Percentiles rank a stretch among this genome's conserved stretches.
phyloP scores from a whole-genome alignment of 2,329 filamentous ascomycete genomes.

The Colletotrichum tabaci region DNA sequence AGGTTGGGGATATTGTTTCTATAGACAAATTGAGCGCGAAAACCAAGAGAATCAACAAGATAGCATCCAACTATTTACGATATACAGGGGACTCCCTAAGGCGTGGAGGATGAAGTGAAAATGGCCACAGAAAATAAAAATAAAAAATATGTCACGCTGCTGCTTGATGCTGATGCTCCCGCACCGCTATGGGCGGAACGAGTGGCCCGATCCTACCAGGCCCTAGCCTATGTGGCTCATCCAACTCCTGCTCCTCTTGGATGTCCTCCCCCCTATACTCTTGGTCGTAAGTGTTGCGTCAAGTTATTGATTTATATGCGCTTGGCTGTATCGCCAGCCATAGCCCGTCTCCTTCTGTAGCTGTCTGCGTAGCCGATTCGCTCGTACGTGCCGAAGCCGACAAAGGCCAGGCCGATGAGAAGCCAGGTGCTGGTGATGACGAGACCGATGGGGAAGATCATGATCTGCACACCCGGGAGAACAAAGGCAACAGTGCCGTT shows the following conservation, averaged over 20 bases:
- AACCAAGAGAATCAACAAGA: background rate
- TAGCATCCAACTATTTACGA: constrained; percentile 40
- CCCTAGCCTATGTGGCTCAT: background rate
- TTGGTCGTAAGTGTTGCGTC: background rate
- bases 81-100: constrained; percentile 2
- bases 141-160: constrained; percentile 30
- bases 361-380: constrained; percentile 77
- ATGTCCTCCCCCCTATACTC: background rate
- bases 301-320: constrained; percentile 32
- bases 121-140: constrained; percentile 19
- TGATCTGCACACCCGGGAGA: constrained; percentile 76
- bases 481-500: constrained; percentile 75
- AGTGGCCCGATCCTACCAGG: constrained; percentile 8
- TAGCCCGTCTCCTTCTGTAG: constrained; percentile 68
- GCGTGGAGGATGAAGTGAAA: constrained; percentile 4
- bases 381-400: constrained; percentile 76
- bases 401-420: constrained; percentile 67
- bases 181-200: constrained; percentile 11
- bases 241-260: background rate
- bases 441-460: constrained; percentile 80
- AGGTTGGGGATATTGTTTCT: constrained; percentile 26
- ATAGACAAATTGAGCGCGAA: background rate
- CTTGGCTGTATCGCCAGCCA: constrained; percentile 53
- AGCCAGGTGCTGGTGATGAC: constrained; percentile 77
- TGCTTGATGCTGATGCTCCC: constrained; percentile 41